Evolutionary conservation across 169 alveolate species (phyloP).

Genomic region (Toxoplasma gondii): DNA sequence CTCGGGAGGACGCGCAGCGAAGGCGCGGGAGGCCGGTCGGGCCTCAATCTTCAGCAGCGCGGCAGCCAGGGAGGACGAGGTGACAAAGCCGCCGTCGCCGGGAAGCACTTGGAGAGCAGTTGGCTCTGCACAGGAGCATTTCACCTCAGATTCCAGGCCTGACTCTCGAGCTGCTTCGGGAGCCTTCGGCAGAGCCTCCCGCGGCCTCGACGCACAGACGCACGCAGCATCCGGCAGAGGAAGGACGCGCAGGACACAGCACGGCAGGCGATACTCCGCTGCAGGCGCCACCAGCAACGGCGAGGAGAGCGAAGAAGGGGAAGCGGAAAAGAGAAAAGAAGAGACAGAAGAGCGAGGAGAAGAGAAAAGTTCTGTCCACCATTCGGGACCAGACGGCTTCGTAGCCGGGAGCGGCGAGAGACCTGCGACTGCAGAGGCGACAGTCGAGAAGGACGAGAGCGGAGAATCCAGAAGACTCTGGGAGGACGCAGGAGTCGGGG

Average conservation of each 20-base stretch:
- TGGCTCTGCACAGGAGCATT: background rate
- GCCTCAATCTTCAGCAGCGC: background rate
- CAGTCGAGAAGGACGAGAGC: background rate
- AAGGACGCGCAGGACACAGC: background rate
- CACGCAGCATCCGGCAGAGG: background rate
- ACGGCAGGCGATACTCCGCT: background rate
- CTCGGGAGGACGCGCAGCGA: background rate
- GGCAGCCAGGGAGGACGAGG: background rate
- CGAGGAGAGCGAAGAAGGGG: background rate
- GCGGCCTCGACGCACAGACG: background rate
- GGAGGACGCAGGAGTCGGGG: background rate
- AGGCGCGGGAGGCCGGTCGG: background rate
- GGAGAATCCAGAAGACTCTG: background rate
- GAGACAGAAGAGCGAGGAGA: too few species aligned
- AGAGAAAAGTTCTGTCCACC: background rate
- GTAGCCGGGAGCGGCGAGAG: background rate
- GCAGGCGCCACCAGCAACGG: background rate
- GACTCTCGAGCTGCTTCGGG: too few species aligned
- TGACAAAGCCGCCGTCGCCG: background rate
- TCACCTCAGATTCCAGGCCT: too few species aligned
- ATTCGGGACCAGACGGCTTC: background rate
- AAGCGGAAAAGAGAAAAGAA: too few species aligned
- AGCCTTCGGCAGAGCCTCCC: too few species aligned
- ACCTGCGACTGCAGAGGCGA: background rate
- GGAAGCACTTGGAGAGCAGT: background rate